Base-by-base conservation (phyloP, 805 yeast genomes). In the Kazachstania bromeliacearum region DNA sequence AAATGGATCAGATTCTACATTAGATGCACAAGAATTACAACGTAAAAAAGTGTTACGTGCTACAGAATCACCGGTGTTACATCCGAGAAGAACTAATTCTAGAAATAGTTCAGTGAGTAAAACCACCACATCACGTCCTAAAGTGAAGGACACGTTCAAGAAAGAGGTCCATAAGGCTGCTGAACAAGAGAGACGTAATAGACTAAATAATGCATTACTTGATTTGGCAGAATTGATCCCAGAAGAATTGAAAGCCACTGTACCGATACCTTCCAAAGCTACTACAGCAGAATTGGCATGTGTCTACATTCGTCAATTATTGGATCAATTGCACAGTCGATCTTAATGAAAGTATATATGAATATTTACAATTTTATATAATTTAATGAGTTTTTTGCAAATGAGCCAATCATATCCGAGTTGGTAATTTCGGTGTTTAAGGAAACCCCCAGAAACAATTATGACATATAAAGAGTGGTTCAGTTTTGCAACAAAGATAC, bases 221-320 rank as follows among this genome's bases (percentile, higher is more conserved):
- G 95, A 84, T 29, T 64, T 89, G 40, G 78, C 79, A 7, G 49
- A 65, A 7, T 60, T 85, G 42, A 69, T 89, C 16, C 94, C 95
- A 0, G 73, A 77, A 5, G 57, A 58, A 17, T 63, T 75, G 48
- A 74, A 70, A 38, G 79, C 73, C 24, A 68, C 73, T 10, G 71
- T 74, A 10, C 46, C 65, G 3, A 78, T 83, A 23, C 94, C 94
- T 1, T 79, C 94, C 19, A 89, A 89, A 53, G 97, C 97, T 2
- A 87, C 94, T 2, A 89, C 96, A 0, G 96, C 92, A 3, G 98
- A 89, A 57, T 65, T 85, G 51, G 95, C 96, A 0, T 76, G 82
- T 18, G 63, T 63, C 16, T 84, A 82, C 53, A 87, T 89, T 38
- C 59, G 63, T 33, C 57, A 61, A 26, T 27, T 48, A 26, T 28